phyloP scores from a whole-genome alignment of 768 basidiomycete species.

The Termitomyces sp. region DNA sequence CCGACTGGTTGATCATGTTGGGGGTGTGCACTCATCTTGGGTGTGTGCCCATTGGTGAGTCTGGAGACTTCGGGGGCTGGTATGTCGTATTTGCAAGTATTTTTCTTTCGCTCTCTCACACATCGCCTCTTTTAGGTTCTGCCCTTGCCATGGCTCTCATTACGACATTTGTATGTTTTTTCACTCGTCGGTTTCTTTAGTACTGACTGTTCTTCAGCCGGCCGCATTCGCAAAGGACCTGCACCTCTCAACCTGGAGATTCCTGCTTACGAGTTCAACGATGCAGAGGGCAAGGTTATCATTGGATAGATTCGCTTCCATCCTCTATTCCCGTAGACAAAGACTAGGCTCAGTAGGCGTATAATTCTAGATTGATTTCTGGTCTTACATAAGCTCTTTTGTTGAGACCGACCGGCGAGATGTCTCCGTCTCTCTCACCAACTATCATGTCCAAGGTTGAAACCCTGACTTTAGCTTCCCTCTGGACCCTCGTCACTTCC shows the following conservation, averaged over 20 bases:
- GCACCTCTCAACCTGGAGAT: conserved; percentile 97
- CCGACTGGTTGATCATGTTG: conserved; percentile 93
- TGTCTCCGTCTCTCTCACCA: conserved; percentile 2
- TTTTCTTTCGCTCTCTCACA: neutral
- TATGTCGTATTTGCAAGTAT: conserved; percentile 27
- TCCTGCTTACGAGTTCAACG: conserved; percentile 83
- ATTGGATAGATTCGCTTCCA: conserved; percentile 55
- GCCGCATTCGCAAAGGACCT: conserved; percentile 93
- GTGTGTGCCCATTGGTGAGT: conserved; percentile 97
- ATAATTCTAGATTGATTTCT: conserved; percentile 7
- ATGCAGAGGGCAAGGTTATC: conserved; percentile 79
- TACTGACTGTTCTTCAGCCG: conserved; percentile 45
- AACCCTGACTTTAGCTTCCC: conserved; percentile 26
- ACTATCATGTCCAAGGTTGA: conserved; percentile 27
- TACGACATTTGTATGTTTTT: conserved; percentile 82
- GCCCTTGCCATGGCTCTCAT: conserved; percentile 98
- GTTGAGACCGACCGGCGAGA: neutral
- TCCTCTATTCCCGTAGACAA: conserved; percentile 22
- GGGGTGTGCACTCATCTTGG: conserved; percentile 97
- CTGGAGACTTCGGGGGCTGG: conserved; percentile 98
- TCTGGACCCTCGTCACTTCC: conserved; percentile 26
- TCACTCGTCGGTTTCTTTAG: neutral
- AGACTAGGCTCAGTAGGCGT: conserved; percentile 1
- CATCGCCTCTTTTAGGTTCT: conserved; percentile 57
- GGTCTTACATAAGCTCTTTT: conserved; percentile 8